These are phyloP conservation scores for Dothideomycetes sp. DNA, from an alignment of 2,329 filamentous ascomycete species.

Conservation along the genomic window DNA sequence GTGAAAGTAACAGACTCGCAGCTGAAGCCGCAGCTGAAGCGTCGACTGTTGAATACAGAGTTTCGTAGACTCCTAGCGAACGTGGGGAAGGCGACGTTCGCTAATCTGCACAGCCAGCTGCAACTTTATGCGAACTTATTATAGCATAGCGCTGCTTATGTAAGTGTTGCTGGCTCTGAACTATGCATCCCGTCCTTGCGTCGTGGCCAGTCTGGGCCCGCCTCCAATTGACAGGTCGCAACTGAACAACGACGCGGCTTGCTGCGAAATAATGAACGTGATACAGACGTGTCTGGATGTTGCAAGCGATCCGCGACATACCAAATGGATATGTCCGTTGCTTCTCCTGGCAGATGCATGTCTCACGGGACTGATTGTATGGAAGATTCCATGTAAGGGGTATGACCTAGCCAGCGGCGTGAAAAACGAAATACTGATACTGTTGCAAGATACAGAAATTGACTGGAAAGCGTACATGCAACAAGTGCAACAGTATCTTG, in stretches of 20 bases:
- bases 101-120: not conserved
- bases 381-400: slow-evolving; percentile 64
- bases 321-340: slow-evolving; percentile 52
- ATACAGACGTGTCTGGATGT: slow-evolving; percentile 26
- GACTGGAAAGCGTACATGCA: slow-evolving; percentile 98
- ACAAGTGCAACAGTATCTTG: slow-evolving; percentile 67
- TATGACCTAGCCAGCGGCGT: not conserved
- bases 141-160: not conserved
- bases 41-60: too few relatives aligned
- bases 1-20: too few relatives aligned
- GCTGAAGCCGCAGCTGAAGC: too few relatives aligned
- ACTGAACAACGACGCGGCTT: not conserved
- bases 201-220: not conserved
- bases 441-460: slow-evolving; percentile 70
- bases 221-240: not conserved
- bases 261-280: slow-evolving; percentile 24
- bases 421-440: slow-evolving; percentile 3
- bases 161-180: not conserved
- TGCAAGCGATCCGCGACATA: slow-evolving; percentile 43
- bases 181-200: not conserved
- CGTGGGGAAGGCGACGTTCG: too few relatives aligned
- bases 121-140: not conserved
- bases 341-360: slow-evolving; percentile 60
- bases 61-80: too few relatives aligned
- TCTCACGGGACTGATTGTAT: slow-evolving; percentile 64